Conservation (phyloP, 108 stramenopile genomes). For the Poteriospumella lacustris region DNA sequence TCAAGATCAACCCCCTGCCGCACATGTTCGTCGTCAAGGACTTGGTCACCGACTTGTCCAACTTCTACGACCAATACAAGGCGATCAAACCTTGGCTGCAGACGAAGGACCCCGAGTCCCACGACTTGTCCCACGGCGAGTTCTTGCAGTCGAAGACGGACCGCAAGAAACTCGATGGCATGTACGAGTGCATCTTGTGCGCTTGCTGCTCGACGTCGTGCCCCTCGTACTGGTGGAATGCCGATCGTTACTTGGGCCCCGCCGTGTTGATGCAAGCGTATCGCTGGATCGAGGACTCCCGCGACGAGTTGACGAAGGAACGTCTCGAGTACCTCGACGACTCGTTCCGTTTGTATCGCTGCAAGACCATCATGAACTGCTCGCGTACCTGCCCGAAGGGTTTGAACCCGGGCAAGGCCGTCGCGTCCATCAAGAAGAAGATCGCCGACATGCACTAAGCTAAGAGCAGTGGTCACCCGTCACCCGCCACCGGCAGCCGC, state of each 20-base stretch:
- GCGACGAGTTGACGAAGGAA: conserved; percentile 78
- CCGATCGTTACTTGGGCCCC: conserved; percentile 90
- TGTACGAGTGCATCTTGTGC: conserved; percentile 98
- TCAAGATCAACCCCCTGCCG: conserved; percentile 92
- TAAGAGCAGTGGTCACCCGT: no score
- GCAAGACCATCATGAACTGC: conserved; percentile 99
- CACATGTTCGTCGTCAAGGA: conserved; percentile 99
- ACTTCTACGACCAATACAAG: conserved; percentile 90
- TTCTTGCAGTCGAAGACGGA: conserved; percentile 69
- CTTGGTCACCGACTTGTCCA: conserved; percentile 93
- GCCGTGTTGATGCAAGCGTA: conserved; percentile 89
- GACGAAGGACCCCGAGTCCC: conserved; percentile 59
- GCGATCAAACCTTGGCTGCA: conserved; percentile 97
- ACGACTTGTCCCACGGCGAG: conserved; percentile 50
- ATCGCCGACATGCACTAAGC: conserved; percentile 20
- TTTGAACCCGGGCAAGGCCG: conserved; percentile 97
- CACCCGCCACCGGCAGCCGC: no score
- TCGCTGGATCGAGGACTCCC: conserved; percentile 88
- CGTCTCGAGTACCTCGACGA: conserved; percentile 87
- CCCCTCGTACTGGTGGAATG: conserved; percentile 97
- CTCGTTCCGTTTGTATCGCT: conserved; percentile 71
- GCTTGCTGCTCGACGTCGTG: conserved; percentile 96
- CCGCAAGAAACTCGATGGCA: conserved; percentile 85
- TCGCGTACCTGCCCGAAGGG: conserved; percentile 96
- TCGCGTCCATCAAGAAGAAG: conserved; percentile 91